Evolutionary conservation across 331 rosid species (phyloP).

Genomic region (Cydonia oblonga): DNA sequence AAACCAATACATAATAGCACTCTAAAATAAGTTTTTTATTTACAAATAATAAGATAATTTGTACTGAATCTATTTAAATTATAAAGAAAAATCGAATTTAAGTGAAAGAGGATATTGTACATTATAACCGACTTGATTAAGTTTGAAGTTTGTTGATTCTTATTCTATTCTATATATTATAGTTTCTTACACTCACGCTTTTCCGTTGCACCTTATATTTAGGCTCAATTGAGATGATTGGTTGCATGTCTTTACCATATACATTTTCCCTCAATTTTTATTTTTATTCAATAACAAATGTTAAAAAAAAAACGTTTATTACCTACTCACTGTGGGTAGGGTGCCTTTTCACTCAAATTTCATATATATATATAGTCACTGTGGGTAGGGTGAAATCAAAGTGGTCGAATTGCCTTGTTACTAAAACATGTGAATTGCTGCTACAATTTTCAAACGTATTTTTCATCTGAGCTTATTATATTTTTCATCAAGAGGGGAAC

Average conservation of each 20-base stretch:
- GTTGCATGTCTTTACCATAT: neutral
- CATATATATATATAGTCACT: no score
- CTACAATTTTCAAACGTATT: neutral
- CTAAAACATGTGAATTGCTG: neutral
- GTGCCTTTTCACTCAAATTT: neutral
- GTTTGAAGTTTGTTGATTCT: neutral
- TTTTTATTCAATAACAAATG: no score
- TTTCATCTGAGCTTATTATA: no score
- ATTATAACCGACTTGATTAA: neutral
- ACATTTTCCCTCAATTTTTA: neutral
- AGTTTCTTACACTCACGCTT: no score
- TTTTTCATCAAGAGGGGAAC: neutral
- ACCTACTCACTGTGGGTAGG: neutral
- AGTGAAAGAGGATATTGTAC: neutral
- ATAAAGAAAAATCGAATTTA: no score
- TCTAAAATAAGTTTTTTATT: neutral
- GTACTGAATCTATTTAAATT: no score
- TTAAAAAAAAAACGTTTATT: no score
- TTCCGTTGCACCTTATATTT: no score
- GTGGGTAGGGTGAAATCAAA: neutral
- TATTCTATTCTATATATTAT: no score
- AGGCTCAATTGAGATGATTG: neutral
- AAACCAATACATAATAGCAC: neutral
- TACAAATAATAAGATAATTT: no score
- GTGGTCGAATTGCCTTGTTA: constrained; percentile 1